A percentile compares a stretch with the other conserved stretches of the same genome.
phyloP scores from a whole-genome alignment of 441 rosid species.

The Pelargonium fulgidum region DNA sequence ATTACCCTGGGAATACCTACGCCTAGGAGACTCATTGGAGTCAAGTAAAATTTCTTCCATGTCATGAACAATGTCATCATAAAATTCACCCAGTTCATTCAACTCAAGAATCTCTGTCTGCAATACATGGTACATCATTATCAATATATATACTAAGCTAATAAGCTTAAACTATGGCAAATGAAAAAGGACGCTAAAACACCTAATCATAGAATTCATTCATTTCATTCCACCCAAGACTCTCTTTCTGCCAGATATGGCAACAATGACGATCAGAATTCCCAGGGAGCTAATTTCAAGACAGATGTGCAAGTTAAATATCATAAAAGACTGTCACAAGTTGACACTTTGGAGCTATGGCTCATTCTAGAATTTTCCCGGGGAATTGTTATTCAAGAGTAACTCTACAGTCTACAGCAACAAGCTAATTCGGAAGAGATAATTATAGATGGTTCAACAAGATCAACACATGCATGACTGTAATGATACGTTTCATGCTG shows the following conservation, averaged over 20 bases:
- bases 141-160: slow-evolving; percentile 15
- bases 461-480: background rate
- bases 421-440: background rate
- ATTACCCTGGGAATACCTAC: slow-evolving; percentile 48
- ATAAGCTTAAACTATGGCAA: slow-evolving; percentile 16
- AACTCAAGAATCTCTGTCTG: slow-evolving; percentile 60
- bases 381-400: background rate
- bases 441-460: too few relatives aligned
- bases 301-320: too few relatives aligned
- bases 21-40: slow-evolving; percentile 63
- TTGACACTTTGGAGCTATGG: background rate
- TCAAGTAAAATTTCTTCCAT: slow-evolving; percentile 95
- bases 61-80: slow-evolving; percentile 85
- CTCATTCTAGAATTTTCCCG: background rate
- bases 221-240: background rate
- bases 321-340: background rate
- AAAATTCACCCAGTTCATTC: slow-evolving; percentile 33
- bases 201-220: background rate
- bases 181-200: background rate
- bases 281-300: too few relatives aligned
- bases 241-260: background rate
- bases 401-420: background rate
- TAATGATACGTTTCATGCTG: background rate
- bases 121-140: slow-evolving; percentile 21
- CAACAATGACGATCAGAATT: background rate